Evolutionary conservation across 345 rosid genomes (phyloP), one percentile per base, ranked within the genome.

Genomic region (Boechera retrofracta): DNA sequence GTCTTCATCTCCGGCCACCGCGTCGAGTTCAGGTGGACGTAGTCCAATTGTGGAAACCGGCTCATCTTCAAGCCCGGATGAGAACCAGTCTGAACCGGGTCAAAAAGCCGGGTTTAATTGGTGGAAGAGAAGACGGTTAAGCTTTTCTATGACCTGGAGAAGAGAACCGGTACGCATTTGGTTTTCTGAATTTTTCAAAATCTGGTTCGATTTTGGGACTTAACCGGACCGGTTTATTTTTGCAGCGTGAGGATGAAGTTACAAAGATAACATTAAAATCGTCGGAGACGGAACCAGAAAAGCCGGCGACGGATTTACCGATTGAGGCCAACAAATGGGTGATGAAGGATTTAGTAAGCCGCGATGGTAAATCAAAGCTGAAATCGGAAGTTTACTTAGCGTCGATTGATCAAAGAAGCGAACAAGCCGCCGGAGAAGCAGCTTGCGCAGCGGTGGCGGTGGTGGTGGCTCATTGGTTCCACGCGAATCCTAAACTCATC

Each of bases 101-200:
- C 58, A 36, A 0, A 79, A 74, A 74, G 71, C 75, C 26, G 79
- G 71, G 28, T 79, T 79, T 59, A 73, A 73, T 42, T 79, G 78
- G 79, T 79, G 82, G 82, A 79, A 79, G 67, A 79, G 82, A 69
- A 35, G 75, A 12, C 82, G 82, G 75, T 62, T 74, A 69, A 78
- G 82, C 79, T 79, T 79, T 68, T 79, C 78, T 0, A 36, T 47
- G 61, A 59, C 75, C 0, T 38, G 82, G 66, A 79, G 77, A 79
- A 62, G 71, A 62, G 82, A 79, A 42, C 74, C 53, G 78, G 77
- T 73, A 68, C 2, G 21, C 0, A 29, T 8, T 31, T 21, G 24
- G 32, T 29, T 47, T 41, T 4, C 15, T 0, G 1, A 51, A 41
- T 2, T 36, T 21, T 56, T 67, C 3, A 18, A 62, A 42, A 16